Conservation (phyloP, 1,139 yeast species). For the Kurtzmaniella quercitrusa region DNA sequence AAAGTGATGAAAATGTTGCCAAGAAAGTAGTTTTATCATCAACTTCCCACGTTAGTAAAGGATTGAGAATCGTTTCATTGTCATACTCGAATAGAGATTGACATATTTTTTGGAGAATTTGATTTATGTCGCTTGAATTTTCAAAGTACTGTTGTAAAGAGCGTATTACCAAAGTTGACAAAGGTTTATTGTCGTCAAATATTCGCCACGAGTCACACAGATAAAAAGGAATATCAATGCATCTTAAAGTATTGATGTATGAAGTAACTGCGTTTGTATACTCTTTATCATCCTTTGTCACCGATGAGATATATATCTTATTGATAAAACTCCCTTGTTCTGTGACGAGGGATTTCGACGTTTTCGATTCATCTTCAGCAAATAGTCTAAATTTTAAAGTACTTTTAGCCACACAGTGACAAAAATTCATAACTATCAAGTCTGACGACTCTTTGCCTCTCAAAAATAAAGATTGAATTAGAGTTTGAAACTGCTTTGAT, state of each 20-base stretch:
- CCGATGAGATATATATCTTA: constrained; percentile 11
- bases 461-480: background rate
- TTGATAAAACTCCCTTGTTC: no score
- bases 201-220: background rate
- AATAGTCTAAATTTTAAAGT: background rate
- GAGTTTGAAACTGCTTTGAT: background rate
- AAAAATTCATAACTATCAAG: background rate
- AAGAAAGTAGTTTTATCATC: background rate
- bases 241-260: constrained; percentile 1
- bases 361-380: background rate
- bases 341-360: no score
- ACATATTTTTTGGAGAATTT: constrained; percentile 6
- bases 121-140: constrained; percentile 9
- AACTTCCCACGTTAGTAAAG: background rate
- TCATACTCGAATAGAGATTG: constrained; percentile 5
- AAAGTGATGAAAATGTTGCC: background rate
- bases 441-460: background rate
- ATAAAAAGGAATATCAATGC: background rate
- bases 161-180: constrained; percentile 7
- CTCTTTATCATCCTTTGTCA: background rate
- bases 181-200: constrained; percentile 5
- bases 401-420: background rate
- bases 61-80: constrained; percentile 4
- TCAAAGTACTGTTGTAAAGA: constrained; percentile 10
- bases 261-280: background rate